Conservation (phyloP, 2,329 filamentous ascomycete species). For the Monosporascus ibericus region DNA sequence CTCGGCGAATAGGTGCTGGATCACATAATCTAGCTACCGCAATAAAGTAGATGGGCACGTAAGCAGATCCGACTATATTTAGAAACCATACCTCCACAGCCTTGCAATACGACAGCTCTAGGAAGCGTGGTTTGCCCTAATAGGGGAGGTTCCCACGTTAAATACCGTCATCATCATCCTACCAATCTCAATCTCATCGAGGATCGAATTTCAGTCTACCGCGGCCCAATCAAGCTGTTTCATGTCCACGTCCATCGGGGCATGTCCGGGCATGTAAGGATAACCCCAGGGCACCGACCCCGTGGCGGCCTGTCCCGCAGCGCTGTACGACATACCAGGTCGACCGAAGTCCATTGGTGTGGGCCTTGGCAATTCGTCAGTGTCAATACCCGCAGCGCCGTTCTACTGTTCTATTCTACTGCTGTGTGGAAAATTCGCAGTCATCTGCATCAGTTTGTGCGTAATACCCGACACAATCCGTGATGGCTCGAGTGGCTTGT, state of each 20-base stretch:
- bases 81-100: no score
- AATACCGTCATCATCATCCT: no score
- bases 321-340: neutral
- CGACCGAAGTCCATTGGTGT: neutral
- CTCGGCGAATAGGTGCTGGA: no score
- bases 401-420: neutral
- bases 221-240: neutral
- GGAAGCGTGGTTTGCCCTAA: no score
- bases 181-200: no score
- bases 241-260: neutral
- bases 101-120: no score
- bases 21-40: no score
- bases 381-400: neutral
- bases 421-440: neutral
- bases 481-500: neutral
- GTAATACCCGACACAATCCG: neutral
- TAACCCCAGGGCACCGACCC: neutral
- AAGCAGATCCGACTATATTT: no score
- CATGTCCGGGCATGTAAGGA: neutral
- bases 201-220: neutral
- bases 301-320: neutral
- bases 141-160: no score
- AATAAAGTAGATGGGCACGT: no score
- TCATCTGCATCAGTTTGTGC: neutral
- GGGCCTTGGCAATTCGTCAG: neutral